phyloP scores from a whole-genome alignment of 1,284 basidiomycete species.

The Leccinum pallidistipes region DNA sequence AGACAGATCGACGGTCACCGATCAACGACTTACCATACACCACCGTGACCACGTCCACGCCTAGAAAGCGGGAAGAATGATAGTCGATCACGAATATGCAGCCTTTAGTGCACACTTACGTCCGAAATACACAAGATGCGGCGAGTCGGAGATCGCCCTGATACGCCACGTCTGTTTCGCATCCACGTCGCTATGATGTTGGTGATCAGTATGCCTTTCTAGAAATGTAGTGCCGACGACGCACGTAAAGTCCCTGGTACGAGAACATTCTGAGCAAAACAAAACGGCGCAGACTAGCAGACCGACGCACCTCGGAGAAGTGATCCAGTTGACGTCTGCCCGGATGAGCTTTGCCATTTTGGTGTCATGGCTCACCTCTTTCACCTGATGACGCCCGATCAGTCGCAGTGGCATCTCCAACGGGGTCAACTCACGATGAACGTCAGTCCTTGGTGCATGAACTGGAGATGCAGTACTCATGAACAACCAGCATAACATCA shows the following conservation, averaged over 20 bases:
- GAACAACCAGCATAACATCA: neutral
- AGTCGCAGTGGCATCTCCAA: slow-evolving; percentile 2
- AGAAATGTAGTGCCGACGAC: slow-evolving; percentile 19
- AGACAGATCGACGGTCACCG: neutral
- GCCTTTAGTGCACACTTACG: slow-evolving; percentile 42
- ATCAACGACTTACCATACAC: slow-evolving; percentile 64
- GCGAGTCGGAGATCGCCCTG: slow-evolving; percentile 62
- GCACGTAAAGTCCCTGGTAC: slow-evolving; percentile 68
- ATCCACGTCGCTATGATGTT: slow-evolving; percentile 63
- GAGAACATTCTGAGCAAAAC: slow-evolving; percentile 5
- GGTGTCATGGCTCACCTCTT: slow-evolving; percentile 80
- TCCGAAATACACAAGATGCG: slow-evolving; percentile 71
- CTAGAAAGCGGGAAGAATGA: slow-evolving; percentile 35
- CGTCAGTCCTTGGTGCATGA: slow-evolving; percentile 79
- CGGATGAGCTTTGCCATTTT: slow-evolving; percentile 71
- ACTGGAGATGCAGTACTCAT: slow-evolving; percentile 42
- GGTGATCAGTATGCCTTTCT: neutral
- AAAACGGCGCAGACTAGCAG: neutral
- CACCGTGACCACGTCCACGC: slow-evolving; percentile 66
- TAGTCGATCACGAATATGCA: neutral
- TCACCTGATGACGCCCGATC: slow-evolving; percentile 48
- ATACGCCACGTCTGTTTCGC: slow-evolving; percentile 80
- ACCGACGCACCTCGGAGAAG: slow-evolving; percentile 61
- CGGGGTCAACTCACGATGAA: slow-evolving; percentile 53
- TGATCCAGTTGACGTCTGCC: slow-evolving; percentile 83